Evolutionary conservation across 768 basidiomycete species (phyloP).

Genomic region (Lactifluus rugatus): DNA sequence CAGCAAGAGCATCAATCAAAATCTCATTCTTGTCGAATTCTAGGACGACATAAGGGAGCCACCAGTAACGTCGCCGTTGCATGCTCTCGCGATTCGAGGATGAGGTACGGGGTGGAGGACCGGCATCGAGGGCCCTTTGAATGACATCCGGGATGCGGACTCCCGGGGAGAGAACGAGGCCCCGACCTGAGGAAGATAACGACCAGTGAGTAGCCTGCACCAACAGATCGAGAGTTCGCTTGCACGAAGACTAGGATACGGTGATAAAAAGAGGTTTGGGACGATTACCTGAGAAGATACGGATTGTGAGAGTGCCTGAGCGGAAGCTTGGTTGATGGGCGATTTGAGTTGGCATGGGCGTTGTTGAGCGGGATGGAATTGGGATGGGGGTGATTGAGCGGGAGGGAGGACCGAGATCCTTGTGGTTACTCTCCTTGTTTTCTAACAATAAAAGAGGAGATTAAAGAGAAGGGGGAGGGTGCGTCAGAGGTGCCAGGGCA

Average conservation of each 20-base stretch:
- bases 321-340: slow-evolving; percentile 43
- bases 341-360: slow-evolving; percentile 42
- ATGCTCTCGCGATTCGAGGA: slow-evolving; percentile 74
- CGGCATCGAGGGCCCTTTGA: slow-evolving; percentile 64
- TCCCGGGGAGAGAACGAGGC: slow-evolving; percentile 70
- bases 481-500: not conserved
- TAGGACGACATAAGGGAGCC: slow-evolving; percentile 94
- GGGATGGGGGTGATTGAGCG: slow-evolving; percentile 76
- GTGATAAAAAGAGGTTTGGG: not conserved
- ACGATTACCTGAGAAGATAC: slow-evolving; percentile 79
- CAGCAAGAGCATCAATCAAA: slow-evolving; percentile 89
- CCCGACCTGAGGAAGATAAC: slow-evolving; percentile 50
- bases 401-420: slow-evolving; percentile 61
- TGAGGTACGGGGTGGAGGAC: slow-evolving; percentile 43
- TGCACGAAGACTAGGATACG: not conserved
- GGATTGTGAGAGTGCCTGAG: slow-evolving; percentile 88
- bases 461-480: not conserved
- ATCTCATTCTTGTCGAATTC: slow-evolving; percentile 98
- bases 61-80: slow-evolving; percentile 88
- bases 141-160: slow-evolving; percentile 76
- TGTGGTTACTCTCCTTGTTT: slow-evolving; percentile 46
- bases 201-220: not conserved
- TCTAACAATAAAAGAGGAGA: slow-evolving; percentile 32
- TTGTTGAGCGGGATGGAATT: slow-evolving; percentile 54
- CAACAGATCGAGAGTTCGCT: not conserved